Base-by-base conservation (phyloP, 2,329 filamentous ascomycete species). In the Metarhizium robertsii region DNA sequence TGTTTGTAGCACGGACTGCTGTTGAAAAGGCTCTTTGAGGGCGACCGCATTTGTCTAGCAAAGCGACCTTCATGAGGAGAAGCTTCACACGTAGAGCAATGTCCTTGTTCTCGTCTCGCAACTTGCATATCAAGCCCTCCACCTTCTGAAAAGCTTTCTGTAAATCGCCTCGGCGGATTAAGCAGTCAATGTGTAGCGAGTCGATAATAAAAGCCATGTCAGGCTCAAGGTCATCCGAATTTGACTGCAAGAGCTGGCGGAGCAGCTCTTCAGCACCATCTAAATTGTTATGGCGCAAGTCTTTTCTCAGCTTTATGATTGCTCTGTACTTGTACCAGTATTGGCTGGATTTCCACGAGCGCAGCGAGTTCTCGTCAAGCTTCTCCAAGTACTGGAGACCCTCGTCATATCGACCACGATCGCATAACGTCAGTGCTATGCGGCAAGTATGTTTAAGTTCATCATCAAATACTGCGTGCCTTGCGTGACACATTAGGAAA, bases 21-120 rank as follows among this genome's bases (percentile, higher is more conserved):
- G 92, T 78, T 2, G 87, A 90, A 67, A 96, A 90, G 0, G 84
- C 90, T 57, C 87, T 82, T 61, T 89, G 81, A 0, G 90, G 80
- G 2, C 86, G 81, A 2, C 86, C 86, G 47, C 81, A 82, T 61
- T 79, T 80, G 54, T 83, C 80, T 55, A 90, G 83, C 3, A 95
- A 77, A 5, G 81, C 77, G 0, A 84, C 85, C 67, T 95, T 95
- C 51, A 86, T 71, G 2, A 89, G 77, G 14, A 95, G 79, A 0
- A 95, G 77, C 32, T 83, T 81, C 51, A 94, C 76, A 40, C 87
- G 84, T 29, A 88, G 78, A 4, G 84, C 77, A 34, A 92, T 66
- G 58, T 81, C 79, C 42, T 70, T 73, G 60, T 75, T 73, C 50
- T 77, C 73, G 3, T 79, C 72, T 6, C 71, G 69, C 2, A 75